Conservation (phyloP, 441 rosid genomes). For the Syzygium malaccense region DNA sequence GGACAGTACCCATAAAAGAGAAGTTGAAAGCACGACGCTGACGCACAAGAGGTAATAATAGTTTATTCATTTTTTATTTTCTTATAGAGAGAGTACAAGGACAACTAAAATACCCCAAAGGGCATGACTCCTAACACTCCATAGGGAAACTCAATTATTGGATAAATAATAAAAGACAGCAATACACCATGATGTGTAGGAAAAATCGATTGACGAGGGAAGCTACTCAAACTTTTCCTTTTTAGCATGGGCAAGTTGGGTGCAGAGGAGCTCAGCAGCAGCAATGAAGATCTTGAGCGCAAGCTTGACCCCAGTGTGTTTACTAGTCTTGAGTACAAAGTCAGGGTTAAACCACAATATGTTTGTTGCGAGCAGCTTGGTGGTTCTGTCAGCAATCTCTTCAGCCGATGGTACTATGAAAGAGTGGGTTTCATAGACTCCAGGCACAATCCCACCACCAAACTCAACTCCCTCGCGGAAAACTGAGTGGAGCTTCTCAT, state of each 20-base stretch:
- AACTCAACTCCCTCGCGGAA: background rate
- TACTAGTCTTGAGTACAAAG: background rate
- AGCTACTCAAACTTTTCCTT: background rate
- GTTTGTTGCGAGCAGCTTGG: conserved; percentile 1
- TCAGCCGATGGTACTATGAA: background rate
- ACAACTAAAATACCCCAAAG: background rate
- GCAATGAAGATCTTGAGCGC: background rate
- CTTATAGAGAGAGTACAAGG: too few relatives aligned
- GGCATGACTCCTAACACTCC: background rate
- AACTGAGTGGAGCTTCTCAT: background rate
- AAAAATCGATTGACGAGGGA: background rate
- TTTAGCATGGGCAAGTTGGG: background rate
- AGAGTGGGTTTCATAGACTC: background rate
- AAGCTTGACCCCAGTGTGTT: background rate
- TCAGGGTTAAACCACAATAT: conserved; percentile 1
- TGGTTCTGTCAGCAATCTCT: background rate
- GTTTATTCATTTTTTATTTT: too few relatives aligned
- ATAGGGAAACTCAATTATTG: too few relatives aligned
- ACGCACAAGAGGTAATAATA: too few relatives aligned
- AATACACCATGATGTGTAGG: rapidly evolving
- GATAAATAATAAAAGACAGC: background rate
- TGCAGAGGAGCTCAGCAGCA: background rate
- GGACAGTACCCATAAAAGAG: too few relatives aligned
- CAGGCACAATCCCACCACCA: background rate
- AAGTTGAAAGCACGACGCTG: too few relatives aligned